These are phyloP conservation scores for Phtheirospermum japonicum DNA, from an alignment of 257 asterid genomes.

Conservation along the genomic window DNA sequence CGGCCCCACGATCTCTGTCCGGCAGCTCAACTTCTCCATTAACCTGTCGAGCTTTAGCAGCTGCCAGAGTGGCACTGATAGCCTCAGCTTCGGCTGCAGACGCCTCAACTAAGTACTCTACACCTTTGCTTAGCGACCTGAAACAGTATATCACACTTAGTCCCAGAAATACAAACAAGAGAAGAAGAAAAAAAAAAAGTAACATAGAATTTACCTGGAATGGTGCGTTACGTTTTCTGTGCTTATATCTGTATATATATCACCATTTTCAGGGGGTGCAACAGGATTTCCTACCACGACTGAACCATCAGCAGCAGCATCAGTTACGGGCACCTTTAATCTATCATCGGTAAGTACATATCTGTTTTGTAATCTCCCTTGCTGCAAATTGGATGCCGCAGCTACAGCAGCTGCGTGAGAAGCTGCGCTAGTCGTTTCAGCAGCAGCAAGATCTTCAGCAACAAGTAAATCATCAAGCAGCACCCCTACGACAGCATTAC, in stretches of 20 bases:
- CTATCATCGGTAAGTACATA: constrained; percentile 64
- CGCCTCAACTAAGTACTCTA: constrained; percentile 90
- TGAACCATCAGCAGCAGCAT: constrained; percentile 62
- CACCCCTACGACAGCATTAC: constrained; percentile 53
- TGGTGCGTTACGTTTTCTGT: constrained; percentile 79
- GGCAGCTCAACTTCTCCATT: constrained; percentile 90
- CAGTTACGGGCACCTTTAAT: constrained; percentile 51
- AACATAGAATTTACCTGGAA: constrained; percentile 49
- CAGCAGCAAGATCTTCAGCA: constrained; percentile 97
- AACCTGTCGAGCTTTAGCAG: constrained; percentile 89
- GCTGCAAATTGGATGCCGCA: constrained; percentile 65
- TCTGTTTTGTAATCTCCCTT: constrained; percentile 63
- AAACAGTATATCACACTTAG: constrained; percentile 28
- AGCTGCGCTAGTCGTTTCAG: constrained; percentile 92
- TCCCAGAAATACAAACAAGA: constrained; percentile 10
- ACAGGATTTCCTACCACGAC: constrained; percentile 89
- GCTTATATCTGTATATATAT: constrained; percentile 77
- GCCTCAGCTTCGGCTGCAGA: constrained; percentile 99
- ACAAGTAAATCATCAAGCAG: constrained; percentile 92
- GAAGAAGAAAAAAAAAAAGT: not conserved
- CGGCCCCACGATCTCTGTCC: constrained; percentile 92
- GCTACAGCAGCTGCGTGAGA: constrained; percentile 95
- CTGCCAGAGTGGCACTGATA: constrained; percentile 81
- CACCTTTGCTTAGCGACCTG: constrained; percentile 78
- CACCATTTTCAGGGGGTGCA: constrained; percentile 83